Conservation (phyloP, 2,329 filamentous ascomycete species). For the Colletotrichum plurivorum region DNA sequence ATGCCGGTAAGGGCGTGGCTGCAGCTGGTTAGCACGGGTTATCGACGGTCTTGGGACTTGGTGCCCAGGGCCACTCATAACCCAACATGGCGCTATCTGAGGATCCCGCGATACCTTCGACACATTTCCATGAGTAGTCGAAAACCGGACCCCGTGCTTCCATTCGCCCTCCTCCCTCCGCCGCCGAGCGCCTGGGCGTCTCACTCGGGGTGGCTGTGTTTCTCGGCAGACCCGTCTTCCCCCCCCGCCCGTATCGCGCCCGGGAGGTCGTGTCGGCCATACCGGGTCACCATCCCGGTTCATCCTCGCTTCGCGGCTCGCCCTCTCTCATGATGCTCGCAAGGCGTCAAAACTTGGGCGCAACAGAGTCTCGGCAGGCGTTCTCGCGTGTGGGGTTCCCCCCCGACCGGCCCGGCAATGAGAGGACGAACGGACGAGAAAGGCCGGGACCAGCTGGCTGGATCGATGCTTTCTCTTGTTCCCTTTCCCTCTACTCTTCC, state of each 20-base stretch:
- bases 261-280: conserved; percentile 31
- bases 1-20: conserved; percentile 11
- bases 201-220: conserved; percentile 40
- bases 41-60: neutral
- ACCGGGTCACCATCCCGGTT: conserved; percentile 29
- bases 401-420: neutral
- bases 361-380: conserved; percentile 26
- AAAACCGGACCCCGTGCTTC: conserved; percentile 3
- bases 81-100: conserved; percentile 18
- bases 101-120: conserved; percentile 27
- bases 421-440: neutral
- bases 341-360: conserved; percentile 18
- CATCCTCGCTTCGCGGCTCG: conserved; percentile 2
- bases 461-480: neutral
- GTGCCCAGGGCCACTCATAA: conserved; percentile 7
- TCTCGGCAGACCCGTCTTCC: conserved; percentile 35
- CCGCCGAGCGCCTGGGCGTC: conserved; percentile 38
- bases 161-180: conserved; percentile 6
- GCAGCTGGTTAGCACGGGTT: conserved; percentile 19
- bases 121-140: conserved; percentile 25
- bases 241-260: conserved; percentile 35
- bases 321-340: conserved; percentile 19
- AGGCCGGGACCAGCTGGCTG: neutral
- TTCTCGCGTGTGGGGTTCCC: conserved; percentile 4
- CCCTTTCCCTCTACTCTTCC: no score